These are phyloP conservation scores for Boletus tylopilopsis DNA, from an alignment of 768 basidiomycete genomes.

Conservation along the genomic window DNA sequence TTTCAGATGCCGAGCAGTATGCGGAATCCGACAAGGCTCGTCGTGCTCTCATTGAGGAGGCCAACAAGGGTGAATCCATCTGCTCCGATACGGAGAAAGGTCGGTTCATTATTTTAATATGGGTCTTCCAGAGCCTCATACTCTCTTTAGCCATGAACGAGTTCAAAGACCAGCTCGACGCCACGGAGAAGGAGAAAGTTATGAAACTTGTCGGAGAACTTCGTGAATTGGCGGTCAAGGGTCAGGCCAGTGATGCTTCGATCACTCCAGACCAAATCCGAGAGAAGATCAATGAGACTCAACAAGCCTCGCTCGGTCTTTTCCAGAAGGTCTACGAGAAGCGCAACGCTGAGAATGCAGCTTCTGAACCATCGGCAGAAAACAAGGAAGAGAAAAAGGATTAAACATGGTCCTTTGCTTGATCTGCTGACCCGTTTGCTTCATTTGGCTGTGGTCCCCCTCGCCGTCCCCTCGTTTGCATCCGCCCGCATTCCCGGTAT, in stretches of 20 bases:
- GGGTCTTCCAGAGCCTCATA: neutral
- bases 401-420: conserved; percentile 35
- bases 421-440: neutral
- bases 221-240: conserved; percentile 85
- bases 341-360: conserved; percentile 67
- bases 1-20: conserved; percentile 88
- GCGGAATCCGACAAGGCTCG: conserved; percentile 92
- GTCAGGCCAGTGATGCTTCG: conserved; percentile 77
- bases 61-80: conserved; percentile 95
- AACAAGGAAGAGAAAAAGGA: conserved; percentile 81
- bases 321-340: conserved; percentile 99
- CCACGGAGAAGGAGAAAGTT: conserved; percentile 91
- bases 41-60: conserved; percentile 86
- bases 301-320: conserved; percentile 90
- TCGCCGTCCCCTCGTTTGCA: conserved; percentile 29
- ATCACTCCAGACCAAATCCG: conserved; percentile 85
- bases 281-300: conserved; percentile 90
- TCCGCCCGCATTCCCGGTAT: neutral
- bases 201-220: conserved; percentile 82
- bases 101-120: conserved; percentile 28
- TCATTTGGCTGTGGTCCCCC: conserved; percentile 7
- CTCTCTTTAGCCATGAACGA: conserved; percentile 74
- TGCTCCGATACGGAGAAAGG: conserved; percentile 95
- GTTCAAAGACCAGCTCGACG: conserved; percentile 96
- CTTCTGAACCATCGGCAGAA: conserved; percentile 41